Evolutionary conservation across 2,329 filamentous ascomycete species (phyloP), one percentile per base, ranked within the genome.

Genomic region (Nemania diffusa): DNA sequence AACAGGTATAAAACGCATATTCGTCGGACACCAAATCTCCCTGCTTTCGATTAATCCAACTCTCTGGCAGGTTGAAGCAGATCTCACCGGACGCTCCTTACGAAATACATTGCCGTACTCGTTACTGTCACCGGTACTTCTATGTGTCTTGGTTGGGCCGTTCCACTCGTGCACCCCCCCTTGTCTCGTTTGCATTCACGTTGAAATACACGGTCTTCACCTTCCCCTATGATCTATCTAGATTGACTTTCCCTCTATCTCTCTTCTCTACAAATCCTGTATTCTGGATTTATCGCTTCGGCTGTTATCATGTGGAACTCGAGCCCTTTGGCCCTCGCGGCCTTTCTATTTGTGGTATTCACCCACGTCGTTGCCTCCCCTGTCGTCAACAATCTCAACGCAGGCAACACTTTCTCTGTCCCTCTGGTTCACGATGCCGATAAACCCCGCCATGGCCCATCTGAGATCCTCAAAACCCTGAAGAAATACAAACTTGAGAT

Each of bases 401-500:
- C 42, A 50, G 71, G 71, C 57, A 71, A 73, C 24, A 73, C 67
- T 0, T 64, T 75, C 57, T 77, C 76, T 29, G 61, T 77, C 26
- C 71, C 73, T 15, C 62, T 77, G 1, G 61, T 61, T 57, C 74
- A 76, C 56, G 68, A 76, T 67, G 67, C 67, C 9, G 64, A 73
- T 62, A 37, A 56, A 27, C 62, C 65, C 34, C 69, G 74, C 61
- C 73, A 77, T 68, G 73, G 77, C 48, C 74, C 77, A 58, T 69
- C 73, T 20, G 74, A 79, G 65, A 64, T 75, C 62, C 71, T 75
- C 64, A 75, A 71, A 57, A 75, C 75, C 13, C 53, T 79, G 64
- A 73, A 70, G 65, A 79, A 79, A 69, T 78, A 73, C 72, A 76
- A 77, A 57, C 71, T 77, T 17, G 61, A 73, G 17, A 71, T 79